Conservation (phyloP, 164 flowering plant species). For the Vitis cinerea region DNA sequence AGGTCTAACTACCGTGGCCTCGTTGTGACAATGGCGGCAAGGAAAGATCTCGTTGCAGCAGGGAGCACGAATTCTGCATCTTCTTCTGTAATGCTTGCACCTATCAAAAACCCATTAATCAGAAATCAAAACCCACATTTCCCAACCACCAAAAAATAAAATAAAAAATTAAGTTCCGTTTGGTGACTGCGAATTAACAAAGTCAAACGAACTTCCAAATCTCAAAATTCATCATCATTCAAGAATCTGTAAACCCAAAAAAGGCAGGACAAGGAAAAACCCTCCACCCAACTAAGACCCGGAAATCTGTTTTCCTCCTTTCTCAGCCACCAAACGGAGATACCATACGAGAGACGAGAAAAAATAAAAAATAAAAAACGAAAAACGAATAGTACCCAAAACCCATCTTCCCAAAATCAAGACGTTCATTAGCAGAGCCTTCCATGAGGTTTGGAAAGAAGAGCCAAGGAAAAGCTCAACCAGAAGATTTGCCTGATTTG, state of each 20-base stretch:
- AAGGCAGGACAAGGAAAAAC: not conserved
- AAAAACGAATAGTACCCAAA: slow-evolving; percentile 47
- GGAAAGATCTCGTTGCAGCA: slow-evolving; percentile 82
- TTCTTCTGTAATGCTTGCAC: slow-evolving; percentile 86
- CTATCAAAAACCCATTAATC: slow-evolving; percentile 24
- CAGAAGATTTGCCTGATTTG: slow-evolving; percentile 17
- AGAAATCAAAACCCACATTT: no score
- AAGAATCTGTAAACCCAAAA: not conserved
- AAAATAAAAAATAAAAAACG: not conserved
- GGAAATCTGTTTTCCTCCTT: not conserved
- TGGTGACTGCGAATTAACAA: no score
- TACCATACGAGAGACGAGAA: not conserved
- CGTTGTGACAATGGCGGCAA: slow-evolving; percentile 97
- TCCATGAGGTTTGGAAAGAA: slow-evolving; percentile 43
- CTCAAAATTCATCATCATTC: no score
- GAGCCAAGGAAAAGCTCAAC: no score
- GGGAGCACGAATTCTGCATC: slow-evolving; percentile 90
- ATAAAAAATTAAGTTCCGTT: not conserved
- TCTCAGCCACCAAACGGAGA: not conserved
- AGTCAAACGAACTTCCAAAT: no score
- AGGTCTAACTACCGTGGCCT: slow-evolving; percentile 49
- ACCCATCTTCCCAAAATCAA: slow-evolving; percentile 84
- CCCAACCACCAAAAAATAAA: not conserved
- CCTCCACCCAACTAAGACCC: not conserved
- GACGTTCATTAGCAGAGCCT: slow-evolving; percentile 54